Evolutionary conservation across 1,284 basidiomycete genomes (phyloP).

Genomic region (Xerocomus amazonicus): DNA sequence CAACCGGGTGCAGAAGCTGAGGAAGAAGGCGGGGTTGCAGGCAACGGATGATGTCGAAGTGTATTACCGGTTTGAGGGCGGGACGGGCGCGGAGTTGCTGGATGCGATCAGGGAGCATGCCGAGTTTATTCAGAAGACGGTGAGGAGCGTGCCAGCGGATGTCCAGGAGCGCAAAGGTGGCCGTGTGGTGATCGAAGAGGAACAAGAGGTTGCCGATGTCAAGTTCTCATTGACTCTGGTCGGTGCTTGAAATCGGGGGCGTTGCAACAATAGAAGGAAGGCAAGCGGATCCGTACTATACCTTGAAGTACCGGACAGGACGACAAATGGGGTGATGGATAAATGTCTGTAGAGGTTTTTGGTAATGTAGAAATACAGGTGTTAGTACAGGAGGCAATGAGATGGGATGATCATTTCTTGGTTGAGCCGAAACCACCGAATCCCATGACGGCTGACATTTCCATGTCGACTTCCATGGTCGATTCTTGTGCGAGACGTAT

Average conservation of each 20-base stretch:
- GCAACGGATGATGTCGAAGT: constrained; percentile 93
- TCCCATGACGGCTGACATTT: constrained; percentile 87
- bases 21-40: constrained; percentile 94
- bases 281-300: constrained; percentile 18
- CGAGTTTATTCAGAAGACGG: constrained; percentile 74
- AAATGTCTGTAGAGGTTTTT: constrained; percentile 1
- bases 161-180: constrained; percentile 50
- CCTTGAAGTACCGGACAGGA: constrained; percentile 9
- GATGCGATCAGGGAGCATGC: constrained; percentile 68
- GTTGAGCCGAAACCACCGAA: constrained; percentile 87
- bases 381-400: constrained; percentile 16
- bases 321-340: background rate
- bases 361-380: constrained; percentile 32
- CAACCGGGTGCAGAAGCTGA: constrained; percentile 92
- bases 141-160: constrained; percentile 71
- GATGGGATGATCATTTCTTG: constrained; percentile 54
- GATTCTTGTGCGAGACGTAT: constrained; percentile 58
- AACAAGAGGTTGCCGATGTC: constrained; percentile 82
- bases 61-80: constrained; percentile 81
- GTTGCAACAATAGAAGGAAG: constrained; percentile 1
- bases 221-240: constrained; percentile 75
- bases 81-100: constrained; percentile 62
- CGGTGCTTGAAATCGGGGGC: constrained; percentile 19
- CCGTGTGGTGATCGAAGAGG: constrained; percentile 66
- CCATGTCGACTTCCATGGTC: constrained; percentile 47